phyloP scores from a whole-genome alignment of 1,284 basidiomycete species.

The Melampsora larici-populina region DNA sequence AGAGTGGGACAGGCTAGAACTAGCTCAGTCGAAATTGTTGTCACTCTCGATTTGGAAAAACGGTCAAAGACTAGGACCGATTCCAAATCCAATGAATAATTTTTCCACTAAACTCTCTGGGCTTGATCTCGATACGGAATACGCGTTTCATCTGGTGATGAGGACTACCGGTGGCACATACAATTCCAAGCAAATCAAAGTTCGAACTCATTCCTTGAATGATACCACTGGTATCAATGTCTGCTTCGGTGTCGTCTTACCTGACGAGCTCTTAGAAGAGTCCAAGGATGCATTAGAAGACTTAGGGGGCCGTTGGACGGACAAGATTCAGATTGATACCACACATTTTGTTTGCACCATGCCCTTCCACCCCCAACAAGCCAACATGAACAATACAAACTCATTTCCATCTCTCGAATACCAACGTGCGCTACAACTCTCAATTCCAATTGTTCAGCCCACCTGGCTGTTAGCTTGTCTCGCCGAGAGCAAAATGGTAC shows the following conservation, averaged over 20 bases:
- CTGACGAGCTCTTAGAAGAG: slow-evolving; percentile 69
- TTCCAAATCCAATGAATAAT: slow-evolving; percentile 73
- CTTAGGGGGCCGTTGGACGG: slow-evolving; percentile 82
- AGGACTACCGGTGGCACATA: slow-evolving; percentile 81
- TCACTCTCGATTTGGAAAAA: slow-evolving; percentile 88
- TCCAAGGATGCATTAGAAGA: slow-evolving; percentile 71
- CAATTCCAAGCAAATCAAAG: slow-evolving; percentile 73
- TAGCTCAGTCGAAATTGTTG: slow-evolving; percentile 77
- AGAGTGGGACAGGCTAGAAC: slow-evolving; percentile 80
- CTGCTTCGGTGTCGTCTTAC: slow-evolving; percentile 82
- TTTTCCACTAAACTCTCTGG: slow-evolving; percentile 86
- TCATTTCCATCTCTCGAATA: slow-evolving; percentile 71
- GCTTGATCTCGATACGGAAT: slow-evolving; percentile 69
- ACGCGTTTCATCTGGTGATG: slow-evolving; percentile 84
- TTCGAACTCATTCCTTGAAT: slow-evolving; percentile 84
- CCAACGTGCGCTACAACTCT: slow-evolving; percentile 80
- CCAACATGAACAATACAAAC: slow-evolving; percentile 58
- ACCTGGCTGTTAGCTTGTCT: slow-evolving; percentile 85
- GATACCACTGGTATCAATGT: slow-evolving; percentile 89
- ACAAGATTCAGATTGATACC: slow-evolving; percentile 91
- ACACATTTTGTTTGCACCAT: slow-evolving; percentile 94
- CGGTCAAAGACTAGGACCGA: slow-evolving; percentile 75
- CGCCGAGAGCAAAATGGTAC: slow-evolving; percentile 58
- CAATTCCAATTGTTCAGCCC: slow-evolving; percentile 83
- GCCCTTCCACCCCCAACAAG: slow-evolving; percentile 61